Evolutionary conservation across 345 rosid species (phyloP), one percentile per base, ranked within the genome.

Genomic region (Syzygium grande): DNA sequence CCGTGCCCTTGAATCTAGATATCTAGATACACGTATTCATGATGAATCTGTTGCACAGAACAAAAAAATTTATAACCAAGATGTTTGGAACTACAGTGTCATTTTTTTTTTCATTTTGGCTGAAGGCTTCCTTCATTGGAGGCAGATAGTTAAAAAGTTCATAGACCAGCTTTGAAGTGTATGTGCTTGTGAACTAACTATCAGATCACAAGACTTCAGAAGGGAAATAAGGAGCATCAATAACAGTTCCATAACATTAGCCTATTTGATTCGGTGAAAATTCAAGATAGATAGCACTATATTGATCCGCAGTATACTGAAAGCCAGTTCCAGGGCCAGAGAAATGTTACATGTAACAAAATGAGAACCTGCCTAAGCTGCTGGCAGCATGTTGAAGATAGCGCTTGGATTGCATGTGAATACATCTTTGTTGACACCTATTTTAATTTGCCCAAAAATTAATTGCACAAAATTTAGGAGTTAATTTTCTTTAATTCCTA

Each of bases 281-380:
- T 14, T 49, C 80, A 38, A 73, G 25, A 9, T 30, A 30, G 30
- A 30, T 43, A 68, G 79, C 79, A 17, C 43, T 16, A 30, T 4
- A 68, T 73, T 73, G n/a, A 73, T 38, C 27, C 80, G 38, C 25
- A 4, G 80, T 19, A 73, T 38, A 73, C 27, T 38, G 10, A 58
- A 73, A 73, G 80, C 27, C 80, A 73, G 80, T 73, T 73, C 11
- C 49, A 38, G 25, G 10, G 80, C 80, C 1, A 2, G 49, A 73
- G 27, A 34, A 73, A 38, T 17, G 46, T 19, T 34, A 19, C 38
- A 41, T 19, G 80, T 73, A 73, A 73, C 49, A 73, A 73, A 73
- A 73, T 89, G 91, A 95, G 95, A 94, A 95, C 99, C 99, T 97
- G 99, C 98, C 98, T 96, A 95, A 91, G 92, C 93, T 94, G 99